Evolutionary conservation across 345 rosid species (phyloP), one percentile per base, ranked within the genome.

Genomic region (Cardiospermum halicacabum): DNA sequence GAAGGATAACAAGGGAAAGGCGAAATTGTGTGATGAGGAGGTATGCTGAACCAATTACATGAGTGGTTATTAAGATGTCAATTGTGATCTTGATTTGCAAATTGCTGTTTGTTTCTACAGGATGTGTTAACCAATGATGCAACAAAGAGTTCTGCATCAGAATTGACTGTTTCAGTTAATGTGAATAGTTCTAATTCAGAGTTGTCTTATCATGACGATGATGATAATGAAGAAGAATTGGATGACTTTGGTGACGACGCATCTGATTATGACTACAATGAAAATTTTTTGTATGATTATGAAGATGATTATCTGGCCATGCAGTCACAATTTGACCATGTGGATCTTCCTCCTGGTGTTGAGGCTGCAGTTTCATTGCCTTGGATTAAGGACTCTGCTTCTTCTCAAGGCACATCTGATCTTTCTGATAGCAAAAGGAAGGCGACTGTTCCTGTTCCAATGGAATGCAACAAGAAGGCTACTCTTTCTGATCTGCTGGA

Each of bases 311-410:
- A 79, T 75, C 55, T 51, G 27, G 62, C 61, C 16, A 53, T 78
- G 64, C 85, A 81, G 49, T 77, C 82, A 62, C 80, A 77, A 40
- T 77, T 78, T 31, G 85, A 84, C 66, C 71, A 69, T 60, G 85
- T 81, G 57, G 84, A 81, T 79, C 74, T 84, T 59, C 88, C 88
- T 58, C 31, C 85, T 61, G 89, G 85, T 21, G 78, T 81, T 16
- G 89, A 84, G 74, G 77, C 70, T 32, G 37, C 82, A 3, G 53
- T 83, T 60, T 70, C 82, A 66, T 84, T 83, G 54, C 77, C 82
- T 69, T 84, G 88, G 83, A 56, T 81, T 62, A 72, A 70, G 48
- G 73, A 69, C 24, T 42, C 79, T 58, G 71, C 71, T 68, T 10
- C 66, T 13, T 28, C 16, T 34, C 70, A 36, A 70, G 62, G 37